These are phyloP conservation scores for Scheffersomyces quercinus DNA, from an alignment of 1,139 yeast genomes.

Conservation along the genomic window DNA sequence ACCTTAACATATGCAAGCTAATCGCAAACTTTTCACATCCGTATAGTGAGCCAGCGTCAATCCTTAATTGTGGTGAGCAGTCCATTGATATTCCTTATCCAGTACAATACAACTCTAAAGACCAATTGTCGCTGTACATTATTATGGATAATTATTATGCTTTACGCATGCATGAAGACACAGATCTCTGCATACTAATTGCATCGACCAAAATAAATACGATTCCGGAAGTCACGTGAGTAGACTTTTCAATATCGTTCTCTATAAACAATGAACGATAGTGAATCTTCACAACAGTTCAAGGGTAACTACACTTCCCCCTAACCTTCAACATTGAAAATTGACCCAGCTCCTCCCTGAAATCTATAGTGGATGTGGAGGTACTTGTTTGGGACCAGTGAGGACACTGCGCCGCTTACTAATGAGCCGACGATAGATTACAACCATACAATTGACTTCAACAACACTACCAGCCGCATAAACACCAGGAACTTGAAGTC, in stretches of 20 bases:
- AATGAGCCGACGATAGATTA: slow-evolving; percentile 44
- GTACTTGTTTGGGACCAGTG: slow-evolving; percentile 13
- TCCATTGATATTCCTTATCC: no score
- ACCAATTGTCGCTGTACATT: no score
- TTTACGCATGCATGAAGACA: neutral
- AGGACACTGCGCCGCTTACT: slow-evolving; percentile 21
- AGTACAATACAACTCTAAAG: no score
- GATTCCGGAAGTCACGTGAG: neutral
- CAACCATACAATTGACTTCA: slow-evolving; percentile 26
- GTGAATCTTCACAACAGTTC: no score
- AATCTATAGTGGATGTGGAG: slow-evolving; percentile 6
- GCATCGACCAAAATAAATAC: neutral
- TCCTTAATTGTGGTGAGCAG: no score
- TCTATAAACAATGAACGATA: no score
- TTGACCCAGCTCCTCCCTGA: no score
- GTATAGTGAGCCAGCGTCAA: no score
- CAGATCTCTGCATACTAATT: neutral
- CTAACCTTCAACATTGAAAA: no score
- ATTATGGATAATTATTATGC: slow-evolving; percentile 1
- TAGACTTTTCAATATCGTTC: no score
- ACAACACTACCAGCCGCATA: slow-evolving; percentile 2
- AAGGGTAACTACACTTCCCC: no score
- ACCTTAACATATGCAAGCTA: neutral
- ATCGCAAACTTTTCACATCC: no score
- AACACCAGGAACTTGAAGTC: neutral